Percentiles rank a stretch among this genome's conserved stretches.
These are phyloP conservation scores for Phytophthora cactorum DNA, from an alignment of 352 stramenopile genomes.

Conservation along the genomic window DNA sequence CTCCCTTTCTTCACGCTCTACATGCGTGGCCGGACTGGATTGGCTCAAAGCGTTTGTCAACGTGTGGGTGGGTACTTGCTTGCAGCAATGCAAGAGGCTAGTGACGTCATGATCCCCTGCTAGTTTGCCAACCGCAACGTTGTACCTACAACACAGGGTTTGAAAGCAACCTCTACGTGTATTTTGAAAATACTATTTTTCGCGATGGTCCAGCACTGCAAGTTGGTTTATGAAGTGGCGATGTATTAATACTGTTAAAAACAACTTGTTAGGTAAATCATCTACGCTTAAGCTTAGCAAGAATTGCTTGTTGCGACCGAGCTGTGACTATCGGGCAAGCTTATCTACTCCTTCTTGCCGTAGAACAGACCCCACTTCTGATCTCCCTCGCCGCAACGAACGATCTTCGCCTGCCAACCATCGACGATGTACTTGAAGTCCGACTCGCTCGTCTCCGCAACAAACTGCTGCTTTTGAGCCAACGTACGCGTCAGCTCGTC, in stretches of 20 bases:
- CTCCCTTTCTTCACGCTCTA: constrained; percentile 16
- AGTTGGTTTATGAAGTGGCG: no score
- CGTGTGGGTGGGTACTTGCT: background rate
- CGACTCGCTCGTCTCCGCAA: constrained; percentile 65
- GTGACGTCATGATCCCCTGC: constrained; percentile 21
- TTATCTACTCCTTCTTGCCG: constrained; percentile 52
- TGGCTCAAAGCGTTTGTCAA: constrained; percentile 7
- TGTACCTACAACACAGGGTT: no score
- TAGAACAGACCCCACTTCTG: constrained; percentile 85
- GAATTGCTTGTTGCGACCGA: no score
- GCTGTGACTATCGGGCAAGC: no score
- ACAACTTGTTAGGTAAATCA: no score
- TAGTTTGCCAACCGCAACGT: background rate
- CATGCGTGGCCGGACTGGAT: constrained; percentile 25
- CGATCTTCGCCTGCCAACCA: constrained; percentile 72
- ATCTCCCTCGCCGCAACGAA: constrained; percentile 68
- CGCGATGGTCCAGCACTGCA: no score
- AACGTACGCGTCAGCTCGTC: constrained; percentile 65
- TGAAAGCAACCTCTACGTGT: no score
- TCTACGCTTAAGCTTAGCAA: no score
- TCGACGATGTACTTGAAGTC: constrained; percentile 77
- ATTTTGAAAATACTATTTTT: no score
- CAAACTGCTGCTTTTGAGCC: constrained; percentile 68
- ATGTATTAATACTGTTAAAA: no score
- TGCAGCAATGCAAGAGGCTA: background rate